Base-by-base conservation (phyloP, 805 yeast species). In the Suhomyces emberorum region DNA sequence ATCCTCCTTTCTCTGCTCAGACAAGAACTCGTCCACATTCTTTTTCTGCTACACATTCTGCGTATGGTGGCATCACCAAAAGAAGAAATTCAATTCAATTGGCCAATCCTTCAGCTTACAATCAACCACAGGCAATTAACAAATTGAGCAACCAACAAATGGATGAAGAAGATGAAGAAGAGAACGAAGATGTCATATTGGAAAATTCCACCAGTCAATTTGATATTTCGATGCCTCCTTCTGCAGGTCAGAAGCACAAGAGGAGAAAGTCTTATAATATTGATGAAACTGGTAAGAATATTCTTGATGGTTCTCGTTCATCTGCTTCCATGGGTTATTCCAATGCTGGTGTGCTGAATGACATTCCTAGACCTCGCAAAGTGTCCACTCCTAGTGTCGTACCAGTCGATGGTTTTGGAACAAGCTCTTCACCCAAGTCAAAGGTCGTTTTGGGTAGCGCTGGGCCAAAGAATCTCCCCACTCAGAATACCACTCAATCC, bases 221-320 rank as follows among this genome's bases (percentile, higher is more conserved):
- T 7, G 21, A 25, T 24, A 12, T 33, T 12, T 25, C 30, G 16
- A 25, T 25, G 3, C 17, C 38, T 26, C 16, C 24, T 19, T 23
- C 37, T 32, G 41, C 37, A 8, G 41, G 37, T 15, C 41, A 37
- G 37, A 32, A 24, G 28, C 31, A 15, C 18, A 32, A 33, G 18
- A 38, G 47, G 18, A 37, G 46, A 37, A 40, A 40, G 37, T 35
- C 42, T 9, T 37, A 49, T 47, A 25, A 27, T 15, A 20, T 25
- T 1, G 19, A 18, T 10, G 37, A 34, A 18, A 7, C 27, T 10
- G 15, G 15, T n/a, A 7, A n/a, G 15, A 10, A 7, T 6, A 14
- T 27, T 4, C 19, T 7, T 16, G 30, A 27, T 6, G 15, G 9
- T 23, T 10, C 28, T 11, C 20, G 24, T n/a, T 23, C 24, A 22